A percentile compares a stretch with the other conserved stretches of the same genome.
Evolutionary conservation across 148 eudicot genomes (phyloP).

Genomic region (Amaranthus cruentus): DNA sequence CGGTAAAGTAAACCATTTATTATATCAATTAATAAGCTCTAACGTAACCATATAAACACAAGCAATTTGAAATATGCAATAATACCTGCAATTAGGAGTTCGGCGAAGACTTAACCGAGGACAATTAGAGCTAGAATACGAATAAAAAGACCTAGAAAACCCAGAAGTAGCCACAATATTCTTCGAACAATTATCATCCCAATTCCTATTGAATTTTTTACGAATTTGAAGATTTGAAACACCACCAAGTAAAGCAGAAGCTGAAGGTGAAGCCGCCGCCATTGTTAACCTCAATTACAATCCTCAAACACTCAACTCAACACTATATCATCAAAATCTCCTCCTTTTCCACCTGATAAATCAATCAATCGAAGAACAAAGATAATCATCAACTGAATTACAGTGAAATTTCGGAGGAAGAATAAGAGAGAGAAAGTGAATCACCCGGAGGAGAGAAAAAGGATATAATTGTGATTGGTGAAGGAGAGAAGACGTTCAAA

Average conservation of each 20-base stretch:
- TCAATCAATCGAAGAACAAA: not conserved
- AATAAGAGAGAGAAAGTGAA: not conserved
- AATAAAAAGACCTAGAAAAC: not conserved
- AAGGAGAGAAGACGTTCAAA: constrained; percentile 10
- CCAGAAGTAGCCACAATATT: constrained; percentile 6
- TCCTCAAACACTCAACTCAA: not conserved
- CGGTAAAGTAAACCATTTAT: no score
- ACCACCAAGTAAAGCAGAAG: constrained; percentile 18
- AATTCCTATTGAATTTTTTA: constrained; percentile 4
- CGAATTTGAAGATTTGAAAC: constrained; percentile 19
- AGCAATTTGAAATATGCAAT: not conserved
- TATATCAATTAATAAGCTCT: no score
- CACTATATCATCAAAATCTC: constrained; percentile 13
- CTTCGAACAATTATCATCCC: constrained; percentile 1
- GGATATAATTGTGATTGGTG: constrained; percentile 12
- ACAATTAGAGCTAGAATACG: constrained; percentile 1
- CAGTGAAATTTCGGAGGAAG: not conserved
- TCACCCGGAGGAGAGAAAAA: constrained; percentile 18
- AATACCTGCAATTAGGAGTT: constrained; percentile 17
- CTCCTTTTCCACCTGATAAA: constrained; percentile 5
- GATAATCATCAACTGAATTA: not conserved
- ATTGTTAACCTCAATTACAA: constrained; percentile 1
- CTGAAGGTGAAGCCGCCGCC: constrained; percentile 17
- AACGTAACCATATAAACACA: no score
- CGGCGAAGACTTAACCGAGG: constrained; percentile 15